Conservation (phyloP, 2,329 filamentous ascomycete species). For the Chaetomiaceae sp. region DNA sequence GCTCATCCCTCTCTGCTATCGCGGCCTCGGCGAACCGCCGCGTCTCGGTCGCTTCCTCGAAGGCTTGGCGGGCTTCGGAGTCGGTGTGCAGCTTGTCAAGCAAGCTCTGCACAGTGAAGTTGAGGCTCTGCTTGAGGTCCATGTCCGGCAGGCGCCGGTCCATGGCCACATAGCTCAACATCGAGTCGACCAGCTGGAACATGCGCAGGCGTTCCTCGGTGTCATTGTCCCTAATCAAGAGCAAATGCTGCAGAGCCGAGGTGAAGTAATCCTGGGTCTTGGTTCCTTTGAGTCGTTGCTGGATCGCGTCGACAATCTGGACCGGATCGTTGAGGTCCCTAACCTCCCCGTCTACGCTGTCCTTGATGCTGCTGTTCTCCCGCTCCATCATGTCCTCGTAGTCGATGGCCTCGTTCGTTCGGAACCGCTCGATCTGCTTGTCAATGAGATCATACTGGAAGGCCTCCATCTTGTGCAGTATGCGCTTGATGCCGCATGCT, state of each 20-base stretch:
- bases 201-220: slow-evolving; percentile 87
- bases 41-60: slow-evolving; percentile 85
- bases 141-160: slow-evolving; percentile 91
- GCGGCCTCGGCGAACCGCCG: slow-evolving; percentile 92
- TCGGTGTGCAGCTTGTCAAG: slow-evolving; percentile 96
- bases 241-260: slow-evolving; percentile 88
- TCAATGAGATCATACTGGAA: slow-evolving; percentile 98
- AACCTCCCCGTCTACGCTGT: slow-evolving; percentile 75
- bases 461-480: slow-evolving; percentile 92
- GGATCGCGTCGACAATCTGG: slow-evolving; percentile 92
- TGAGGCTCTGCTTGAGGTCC: slow-evolving; percentile 95
- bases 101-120: slow-evolving; percentile 93
- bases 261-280: slow-evolving; percentile 93
- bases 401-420: slow-evolving; percentile 91
- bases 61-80: slow-evolving; percentile 83
- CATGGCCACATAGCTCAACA: slow-evolving; percentile 99
- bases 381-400: slow-evolving; percentile 95
- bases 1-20: slow-evolving; percentile 92
- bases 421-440: slow-evolving; percentile 93
- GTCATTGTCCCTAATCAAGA: slow-evolving; percentile 86
- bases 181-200: slow-evolving; percentile 97
- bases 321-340: slow-evolving; percentile 89
- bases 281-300: slow-evolving; percentile 73
- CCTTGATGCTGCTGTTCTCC: slow-evolving; percentile 85
- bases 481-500: slow-evolving; percentile 88